phyloP scores from a whole-genome alignment of 306 rosid genomes.

The Cajanus cajan region DNA sequence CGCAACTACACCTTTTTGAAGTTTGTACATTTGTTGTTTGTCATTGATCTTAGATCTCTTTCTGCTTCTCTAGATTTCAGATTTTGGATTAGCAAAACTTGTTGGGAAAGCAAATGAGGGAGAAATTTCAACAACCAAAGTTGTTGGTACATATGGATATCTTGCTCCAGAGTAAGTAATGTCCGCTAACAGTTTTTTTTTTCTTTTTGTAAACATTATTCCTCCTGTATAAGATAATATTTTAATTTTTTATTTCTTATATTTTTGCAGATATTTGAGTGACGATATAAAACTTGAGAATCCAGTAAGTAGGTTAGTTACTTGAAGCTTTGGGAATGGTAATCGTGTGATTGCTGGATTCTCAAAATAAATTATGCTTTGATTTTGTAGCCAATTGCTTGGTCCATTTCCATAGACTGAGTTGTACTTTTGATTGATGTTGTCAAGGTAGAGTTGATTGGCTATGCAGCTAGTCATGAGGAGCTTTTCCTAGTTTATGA shows the following conservation, averaged over 20 bases:
- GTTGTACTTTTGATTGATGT: conserved; percentile 41
- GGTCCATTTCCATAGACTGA: conserved; percentile 39
- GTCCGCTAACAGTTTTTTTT: neutral
- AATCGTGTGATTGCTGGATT: conserved; percentile 53
- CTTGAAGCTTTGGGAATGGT: conserved; percentile 72
- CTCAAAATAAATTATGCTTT: conserved; percentile 28
- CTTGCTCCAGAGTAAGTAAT: conserved; percentile 93
- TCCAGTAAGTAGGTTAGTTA: conserved; percentile 24
- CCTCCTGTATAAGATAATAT: neutral
- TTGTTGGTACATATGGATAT: conserved; percentile 97
- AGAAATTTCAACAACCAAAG: conserved; percentile 77
- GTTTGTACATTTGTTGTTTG: conserved; percentile 20
- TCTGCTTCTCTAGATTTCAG: conserved; percentile 68
- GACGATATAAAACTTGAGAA: conserved; percentile 37
- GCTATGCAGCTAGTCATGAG: conserved; percentile 84
- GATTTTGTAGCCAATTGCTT: conserved; percentile 35
- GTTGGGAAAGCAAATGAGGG: conserved; percentile 78
- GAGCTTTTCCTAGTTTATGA: conserved; percentile 90
- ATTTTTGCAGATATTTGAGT: conserved; percentile 75
- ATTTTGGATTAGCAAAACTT: conserved; percentile 96
- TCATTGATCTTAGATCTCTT: conserved; percentile 9
- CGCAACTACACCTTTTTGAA: too few species aligned
- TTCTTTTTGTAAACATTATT: conserved; percentile 35
- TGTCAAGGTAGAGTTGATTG: conserved; percentile 99
- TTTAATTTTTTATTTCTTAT: neutral